phyloP scores from a whole-genome alignment of 2,329 filamentous ascomycete genomes.

The Colletotrichum filicis region DNA sequence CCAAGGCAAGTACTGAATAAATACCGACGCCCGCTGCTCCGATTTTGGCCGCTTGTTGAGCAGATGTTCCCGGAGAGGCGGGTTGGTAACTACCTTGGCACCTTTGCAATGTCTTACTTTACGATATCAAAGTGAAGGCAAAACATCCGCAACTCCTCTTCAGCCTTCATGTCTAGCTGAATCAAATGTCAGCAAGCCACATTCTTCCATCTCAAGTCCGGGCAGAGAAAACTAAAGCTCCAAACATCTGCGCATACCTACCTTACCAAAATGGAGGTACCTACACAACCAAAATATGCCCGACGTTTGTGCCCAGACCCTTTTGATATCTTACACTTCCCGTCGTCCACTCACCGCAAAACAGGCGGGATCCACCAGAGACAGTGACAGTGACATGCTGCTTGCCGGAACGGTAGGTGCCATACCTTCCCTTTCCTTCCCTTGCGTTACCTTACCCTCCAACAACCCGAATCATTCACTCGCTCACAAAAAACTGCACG shows the following conservation, averaged over 20 bases:
- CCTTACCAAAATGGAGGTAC: not conserved
- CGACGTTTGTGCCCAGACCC: slow-evolving; percentile 8
- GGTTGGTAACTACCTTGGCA: not conserved
- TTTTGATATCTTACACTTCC: slow-evolving; percentile 1
- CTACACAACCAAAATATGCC: not conserved
- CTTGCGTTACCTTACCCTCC: not conserved
- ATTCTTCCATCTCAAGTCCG: not conserved
- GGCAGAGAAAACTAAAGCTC: not conserved
- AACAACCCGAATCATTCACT: not conserved
- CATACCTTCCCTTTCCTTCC: not conserved
- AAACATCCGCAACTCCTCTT: not conserved
- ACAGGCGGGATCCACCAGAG: not conserved
- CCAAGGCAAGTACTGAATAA: not conserved
- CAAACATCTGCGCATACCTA: not conserved
- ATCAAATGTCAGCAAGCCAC: not conserved
- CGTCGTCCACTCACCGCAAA: slow-evolving; percentile 23
- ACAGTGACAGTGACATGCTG: not conserved
- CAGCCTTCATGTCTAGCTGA: not conserved
- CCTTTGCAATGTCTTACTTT: not conserved
- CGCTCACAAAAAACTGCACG: not conserved
- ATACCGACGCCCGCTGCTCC: not conserved
- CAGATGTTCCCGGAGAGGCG: not conserved
- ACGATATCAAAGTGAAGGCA: not conserved
- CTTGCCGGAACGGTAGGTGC: not conserved
- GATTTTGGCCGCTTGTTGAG: not conserved